Evolutionary conservation across 2,329 filamentous ascomycete genomes (phyloP), one percentile per base, ranked within the genome.

Genomic region (Fonsecaea nubica): DNA sequence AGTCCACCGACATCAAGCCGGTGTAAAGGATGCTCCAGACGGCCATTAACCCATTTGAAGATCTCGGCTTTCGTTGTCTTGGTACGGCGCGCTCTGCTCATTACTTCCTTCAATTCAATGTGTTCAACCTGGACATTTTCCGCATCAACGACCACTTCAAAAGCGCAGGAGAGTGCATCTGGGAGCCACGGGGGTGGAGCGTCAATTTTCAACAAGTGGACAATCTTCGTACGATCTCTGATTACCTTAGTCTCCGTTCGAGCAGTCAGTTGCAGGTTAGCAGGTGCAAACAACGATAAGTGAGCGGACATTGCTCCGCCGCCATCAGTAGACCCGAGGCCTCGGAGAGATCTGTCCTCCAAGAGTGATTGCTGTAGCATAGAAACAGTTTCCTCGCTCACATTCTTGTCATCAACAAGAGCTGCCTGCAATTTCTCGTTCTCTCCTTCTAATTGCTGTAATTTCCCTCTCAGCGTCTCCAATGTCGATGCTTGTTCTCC

Each of bases 271-370:
- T 61, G 50, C 3, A 74, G 61, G 36, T 70, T 70, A 15, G 67
- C 69, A n/a, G 71, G 72, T 3, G 71, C 42, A 59, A 73, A 74
- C 9, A 72, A 60, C 25, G 63, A 69, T 32, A 74, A 61, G 63
- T 71, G 66, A 21, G 53, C 7, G 25, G 63, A 32, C 13, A 36
- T 13, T 4, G 35, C 48, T 32, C 57, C 57, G 18, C 54, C 64
- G 7, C 30, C 38, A 32, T 36, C 13, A 3, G 12, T 1, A 10
- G 21, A 32, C 9, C 52, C 42, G 15, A 18, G 25, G 7, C 32
- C n/a, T 30, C 15, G 48, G n/a, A 32, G 32, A 9, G 18, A 2
- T 9, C 15, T 36, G 21, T 66, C 33, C 48, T 61, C 21, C n/a
- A 57, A 7, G 40, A 25, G 40, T 54, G 40, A 40, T 5, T 58